phyloP scores from a whole-genome alignment of 202 grass and related monocot genomes.

The Alloteropsis angusta region DNA sequence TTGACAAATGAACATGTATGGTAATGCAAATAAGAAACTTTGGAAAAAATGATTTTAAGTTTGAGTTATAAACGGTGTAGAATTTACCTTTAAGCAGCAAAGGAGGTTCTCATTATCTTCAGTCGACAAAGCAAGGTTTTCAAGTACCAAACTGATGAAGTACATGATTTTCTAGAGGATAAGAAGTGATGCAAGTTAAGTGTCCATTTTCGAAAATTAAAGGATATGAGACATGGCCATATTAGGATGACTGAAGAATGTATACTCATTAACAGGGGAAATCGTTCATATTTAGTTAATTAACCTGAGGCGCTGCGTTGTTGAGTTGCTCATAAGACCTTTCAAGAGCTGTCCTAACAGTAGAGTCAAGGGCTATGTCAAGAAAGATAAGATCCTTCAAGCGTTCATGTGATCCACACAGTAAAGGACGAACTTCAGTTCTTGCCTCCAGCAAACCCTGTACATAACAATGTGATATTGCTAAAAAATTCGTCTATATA shows the following conservation, averaged over 20 bases:
- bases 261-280: not conserved
- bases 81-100: constrained; percentile 69
- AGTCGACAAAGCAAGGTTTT: constrained; percentile 84
- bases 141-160: constrained; percentile 73
- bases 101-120: constrained; percentile 81
- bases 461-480: constrained; percentile 7
- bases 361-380: constrained; percentile 87
- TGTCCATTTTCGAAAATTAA: not conserved
- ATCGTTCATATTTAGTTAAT: not conserved
- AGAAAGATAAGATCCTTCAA: constrained; percentile 88
- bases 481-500: not conserved
- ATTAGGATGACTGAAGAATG: too few relatives aligned
- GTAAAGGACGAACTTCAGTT: constrained; percentile 56
- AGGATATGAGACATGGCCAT: not conserved
- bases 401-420: constrained; percentile 54
- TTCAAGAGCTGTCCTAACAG: constrained; percentile 72
- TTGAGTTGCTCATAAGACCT: constrained; percentile 69
- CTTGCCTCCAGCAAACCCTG: constrained; percentile 78
- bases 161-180: constrained; percentile 82
- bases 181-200: too few relatives aligned
- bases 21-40: not conserved
- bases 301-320: constrained; percentile 55
- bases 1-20: not conserved
- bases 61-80: not conserved
- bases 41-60: not conserved